These are phyloP conservation scores for Colletotrichum neosansevieriae DNA, from an alignment of 2,329 filamentous ascomycete species.

Conservation along the genomic window DNA sequence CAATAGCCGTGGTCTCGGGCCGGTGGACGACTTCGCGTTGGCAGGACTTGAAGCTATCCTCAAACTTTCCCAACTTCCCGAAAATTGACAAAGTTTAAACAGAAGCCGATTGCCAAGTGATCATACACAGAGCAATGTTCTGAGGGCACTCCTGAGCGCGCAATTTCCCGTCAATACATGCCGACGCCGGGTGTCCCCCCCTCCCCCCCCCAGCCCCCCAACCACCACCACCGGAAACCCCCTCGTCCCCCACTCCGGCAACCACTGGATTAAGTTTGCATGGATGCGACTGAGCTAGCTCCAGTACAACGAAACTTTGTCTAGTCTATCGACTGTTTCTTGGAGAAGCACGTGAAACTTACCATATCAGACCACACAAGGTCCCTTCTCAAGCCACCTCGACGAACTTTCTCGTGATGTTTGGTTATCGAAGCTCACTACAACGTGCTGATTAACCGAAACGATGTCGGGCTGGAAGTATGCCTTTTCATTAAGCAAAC, in stretches of 20 bases:
- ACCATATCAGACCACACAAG: neutral
- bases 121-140: no score
- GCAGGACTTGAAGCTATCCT: no score
- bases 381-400: neutral
- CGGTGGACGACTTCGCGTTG: neutral
- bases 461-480: conserved; percentile 41
- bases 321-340: neutral
- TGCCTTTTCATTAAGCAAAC: conserved; percentile 42
- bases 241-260: conserved; percentile 37
- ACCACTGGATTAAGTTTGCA: conserved; percentile 19
- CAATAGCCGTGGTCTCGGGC: neutral
- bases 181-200: neutral
- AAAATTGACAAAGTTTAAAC: no score
- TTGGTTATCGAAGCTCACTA: neutral
- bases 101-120: no score
- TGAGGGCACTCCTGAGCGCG: neutral
- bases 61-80: no score
- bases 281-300: conserved; percentile 3
- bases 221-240: conserved; percentile 31
- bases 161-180: conserved; percentile 11
- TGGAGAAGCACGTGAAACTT: neutral
- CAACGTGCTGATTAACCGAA: neutral
- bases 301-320: neutral
- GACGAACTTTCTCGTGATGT: neutral
- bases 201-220: no score